Base-by-base conservation (phyloP, 306 rosid genomes). In the Trichosanthes cucumerina region DNA sequence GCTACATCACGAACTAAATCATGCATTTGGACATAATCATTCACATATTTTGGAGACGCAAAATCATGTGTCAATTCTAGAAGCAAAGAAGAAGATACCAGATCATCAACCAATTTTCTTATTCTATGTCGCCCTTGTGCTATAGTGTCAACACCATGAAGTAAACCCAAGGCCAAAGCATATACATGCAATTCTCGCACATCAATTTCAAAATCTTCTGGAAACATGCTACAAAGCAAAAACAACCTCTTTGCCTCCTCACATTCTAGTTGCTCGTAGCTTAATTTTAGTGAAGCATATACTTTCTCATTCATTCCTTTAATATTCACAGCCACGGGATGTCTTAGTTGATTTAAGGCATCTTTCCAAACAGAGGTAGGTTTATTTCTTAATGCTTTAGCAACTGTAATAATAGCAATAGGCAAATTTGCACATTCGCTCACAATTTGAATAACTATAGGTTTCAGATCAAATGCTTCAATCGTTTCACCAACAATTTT, bases 371-470 rank as follows among this genome's bases (percentile, higher is more conserved):
- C 36, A 6, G 24, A 0, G 0, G 2, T 18, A 16, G 47, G 2
- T 36, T 65, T 65, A 34, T 65, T 34, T 8, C 26, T 49, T 5
- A 82, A 33, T 1, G 86, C 84, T 28, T 21, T 79, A 38, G 69
- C 88, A 33, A 86, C 57, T 0, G 83, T 83, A n/a, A 63, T 79
- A 53, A 88, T 77, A 0, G 88, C 81, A 78, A 83, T n/a, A 1
- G 91, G 91, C 75, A 88, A 71, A 7, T 80, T 82, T 16, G 78
- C 84, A 56, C 91, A 88, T 66, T 79, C 81, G 2, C 65, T 8
- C 7, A 84, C 80, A 38, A 88, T 78, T 26, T 86, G 49, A 5
- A 2, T 14, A 12, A 81, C 88, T 15, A 79, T 62, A 2, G 14
- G 16, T 1, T 24, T 4, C 1, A 80, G 66, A 6, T 19, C n/a